Conservation (phyloP, 805 yeast genomes). For the Blastobotrys chiropterorum region DNA sequence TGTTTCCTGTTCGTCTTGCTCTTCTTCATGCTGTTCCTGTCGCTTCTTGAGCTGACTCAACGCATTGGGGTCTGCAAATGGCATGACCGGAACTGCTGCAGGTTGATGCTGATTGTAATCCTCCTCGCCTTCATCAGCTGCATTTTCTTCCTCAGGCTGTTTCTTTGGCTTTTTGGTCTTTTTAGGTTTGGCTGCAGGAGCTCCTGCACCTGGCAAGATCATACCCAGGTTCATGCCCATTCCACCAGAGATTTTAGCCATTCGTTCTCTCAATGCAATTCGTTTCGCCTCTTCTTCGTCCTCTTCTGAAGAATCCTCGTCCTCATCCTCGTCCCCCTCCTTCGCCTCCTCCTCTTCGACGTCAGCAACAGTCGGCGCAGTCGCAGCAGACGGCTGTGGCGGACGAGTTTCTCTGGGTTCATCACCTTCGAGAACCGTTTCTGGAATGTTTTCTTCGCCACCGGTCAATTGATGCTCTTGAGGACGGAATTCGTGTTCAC, state of each 20-base stretch:
- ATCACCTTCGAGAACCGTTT: neutral
- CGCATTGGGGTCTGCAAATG: conserved; percentile 40
- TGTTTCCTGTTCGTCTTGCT: conserved; percentile 7
- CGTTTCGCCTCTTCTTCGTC: conserved; percentile 54
- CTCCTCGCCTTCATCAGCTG: conserved; percentile 16
- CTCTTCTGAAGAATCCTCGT: conserved; percentile 30
- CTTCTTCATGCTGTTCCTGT: conserved; percentile 14
- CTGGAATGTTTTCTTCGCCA: neutral
- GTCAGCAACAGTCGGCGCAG: neutral
- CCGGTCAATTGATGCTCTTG: neutral
- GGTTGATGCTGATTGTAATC: conserved; percentile 23
- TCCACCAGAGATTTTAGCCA: conserved; percentile 94
- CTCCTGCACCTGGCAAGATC: conserved; percentile 22
- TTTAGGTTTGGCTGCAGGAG: conserved; percentile 21
- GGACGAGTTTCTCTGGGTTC: neutral
- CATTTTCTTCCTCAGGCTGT: conserved; percentile 22
- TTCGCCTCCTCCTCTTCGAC: conserved; percentile 13
- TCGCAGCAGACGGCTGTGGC: conserved; percentile 1
- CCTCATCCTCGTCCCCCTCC: conserved; percentile 27
- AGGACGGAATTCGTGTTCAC: neutral
- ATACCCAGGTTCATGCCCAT: conserved; percentile 36
- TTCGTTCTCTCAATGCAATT: conserved; percentile 75
- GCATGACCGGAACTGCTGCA: conserved; percentile 47
- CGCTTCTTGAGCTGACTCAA: conserved; percentile 21
- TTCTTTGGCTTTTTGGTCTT: conserved; percentile 23